These are phyloP conservation scores for Plasmopara muralis DNA, from an alignment of 352 stramenopile genomes.

Conservation along the genomic window DNA sequence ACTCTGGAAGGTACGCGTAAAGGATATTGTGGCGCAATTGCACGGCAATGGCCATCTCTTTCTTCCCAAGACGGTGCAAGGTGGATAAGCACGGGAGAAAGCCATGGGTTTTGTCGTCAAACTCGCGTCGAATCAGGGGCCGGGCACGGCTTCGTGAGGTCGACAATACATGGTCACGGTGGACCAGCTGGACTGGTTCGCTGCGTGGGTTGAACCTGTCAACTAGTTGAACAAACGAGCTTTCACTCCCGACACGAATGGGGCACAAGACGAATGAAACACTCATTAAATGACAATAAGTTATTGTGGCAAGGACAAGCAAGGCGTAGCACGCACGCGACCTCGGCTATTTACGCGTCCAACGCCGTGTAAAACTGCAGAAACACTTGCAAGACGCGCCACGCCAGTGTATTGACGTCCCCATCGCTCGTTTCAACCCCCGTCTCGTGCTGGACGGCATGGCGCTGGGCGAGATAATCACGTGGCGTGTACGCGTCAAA, in stretches of 20 bases:
- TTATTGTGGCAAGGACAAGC: neutral
- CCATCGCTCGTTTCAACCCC: slow-evolving; percentile 25
- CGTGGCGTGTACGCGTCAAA: slow-evolving; percentile 33
- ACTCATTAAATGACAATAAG: too few relatives aligned
- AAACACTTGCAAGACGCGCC: slow-evolving; percentile 30
- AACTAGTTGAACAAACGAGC: slow-evolving; percentile 12
- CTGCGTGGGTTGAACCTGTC: neutral
- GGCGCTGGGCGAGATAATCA: slow-evolving; percentile 22
- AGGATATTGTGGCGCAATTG: slow-evolving; percentile 12
- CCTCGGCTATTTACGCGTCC: slow-evolving; percentile 83
- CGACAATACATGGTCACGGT: slow-evolving; percentile 5
- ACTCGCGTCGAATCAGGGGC: neutral
- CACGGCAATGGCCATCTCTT: slow-evolving; percentile 14
- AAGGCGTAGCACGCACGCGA: slow-evolving; percentile 10
- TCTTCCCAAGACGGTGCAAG: slow-evolving; percentile 4
- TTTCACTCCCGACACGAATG: neutral
- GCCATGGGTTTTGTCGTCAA: slow-evolving; percentile 26
- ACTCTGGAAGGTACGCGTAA: slow-evolving; percentile 19
- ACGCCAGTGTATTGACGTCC: slow-evolving; percentile 27
- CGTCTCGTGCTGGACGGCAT: slow-evolving; percentile 7
- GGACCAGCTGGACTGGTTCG: slow-evolving; percentile 2
- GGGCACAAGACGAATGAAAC: too few relatives aligned
- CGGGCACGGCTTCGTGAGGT: slow-evolving; percentile 1
- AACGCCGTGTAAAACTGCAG: slow-evolving; percentile 24
- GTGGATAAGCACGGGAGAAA: slow-evolving; percentile 5